A percentile compares a stretch with the other conserved stretches of the same genome.
These are phyloP conservation scores for Kandelia obovata DNA, from an alignment of 345 rosid species.

Conservation along the genomic window DNA sequence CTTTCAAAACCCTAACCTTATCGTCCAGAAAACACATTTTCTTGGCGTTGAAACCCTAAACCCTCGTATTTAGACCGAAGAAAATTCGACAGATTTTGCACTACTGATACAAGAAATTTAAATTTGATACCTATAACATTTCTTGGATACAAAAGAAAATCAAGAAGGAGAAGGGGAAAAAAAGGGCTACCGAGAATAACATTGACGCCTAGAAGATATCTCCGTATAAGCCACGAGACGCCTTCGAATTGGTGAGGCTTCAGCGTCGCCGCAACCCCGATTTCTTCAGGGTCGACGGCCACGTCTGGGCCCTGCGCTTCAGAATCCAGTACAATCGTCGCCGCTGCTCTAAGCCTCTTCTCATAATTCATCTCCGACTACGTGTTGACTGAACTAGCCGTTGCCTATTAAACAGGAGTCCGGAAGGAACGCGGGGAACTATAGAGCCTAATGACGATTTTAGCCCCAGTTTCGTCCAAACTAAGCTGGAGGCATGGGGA, in stretches of 20 bases:
- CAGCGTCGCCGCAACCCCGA: slow-evolving; percentile 58
- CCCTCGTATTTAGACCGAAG: not conserved
- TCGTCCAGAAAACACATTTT: too few relatives aligned
- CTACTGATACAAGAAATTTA: too few relatives aligned
- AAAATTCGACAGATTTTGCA: not conserved
- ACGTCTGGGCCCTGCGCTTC: slow-evolving; percentile 26
- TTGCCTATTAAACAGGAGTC: not conserved
- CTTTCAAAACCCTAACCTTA: too few relatives aligned
- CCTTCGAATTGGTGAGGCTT: slow-evolving; percentile 85
- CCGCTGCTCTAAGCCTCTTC: slow-evolving; percentile 60
- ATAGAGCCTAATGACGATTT: not conserved
- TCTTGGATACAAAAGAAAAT: not conserved
- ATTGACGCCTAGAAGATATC: slow-evolving; percentile 67
- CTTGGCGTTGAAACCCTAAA: not conserved
- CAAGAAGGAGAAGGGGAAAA: not conserved
- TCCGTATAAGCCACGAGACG: slow-evolving; percentile 69
- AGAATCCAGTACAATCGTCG: slow-evolving; percentile 38
- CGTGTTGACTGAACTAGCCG: not conserved
- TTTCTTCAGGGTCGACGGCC: slow-evolving; percentile 29
- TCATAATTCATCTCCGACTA: slow-evolving; percentile 48
- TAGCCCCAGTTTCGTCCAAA: not conserved
- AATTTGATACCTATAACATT: too few relatives aligned
- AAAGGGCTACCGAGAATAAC: slow-evolving; percentile 54
- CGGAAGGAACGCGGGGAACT: slow-evolving; percentile 9
- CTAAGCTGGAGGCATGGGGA: not conserved